A percentile compares a stretch with the other conserved stretches of the same genome.
Evolutionary conservation across 2,329 filamentous ascomycete genomes (phyloP).

Genomic region (Cryphonectria nitschkei): DNA sequence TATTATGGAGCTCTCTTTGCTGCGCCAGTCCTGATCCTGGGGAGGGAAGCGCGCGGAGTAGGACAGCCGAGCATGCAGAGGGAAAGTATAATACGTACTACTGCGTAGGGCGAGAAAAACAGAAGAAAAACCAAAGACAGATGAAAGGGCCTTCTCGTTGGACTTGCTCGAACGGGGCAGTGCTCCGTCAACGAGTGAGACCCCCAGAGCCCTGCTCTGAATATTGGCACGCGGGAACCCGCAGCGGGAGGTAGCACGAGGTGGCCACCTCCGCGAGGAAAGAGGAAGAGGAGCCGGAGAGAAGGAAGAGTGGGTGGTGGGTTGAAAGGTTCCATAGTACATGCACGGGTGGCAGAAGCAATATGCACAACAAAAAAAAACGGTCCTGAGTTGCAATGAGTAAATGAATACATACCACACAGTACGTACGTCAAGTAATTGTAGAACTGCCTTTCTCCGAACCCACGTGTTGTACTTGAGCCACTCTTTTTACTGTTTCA

Average conservation of each 20-base stretch:
- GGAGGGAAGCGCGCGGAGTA: neutral
- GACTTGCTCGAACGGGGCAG: slow-evolving; percentile 9
- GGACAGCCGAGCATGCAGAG: neutral
- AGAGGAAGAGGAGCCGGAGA: neutral
- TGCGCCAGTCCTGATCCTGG: neutral
- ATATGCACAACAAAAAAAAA: neutral
- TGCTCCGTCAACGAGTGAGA: neutral
- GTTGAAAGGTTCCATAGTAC: neutral
- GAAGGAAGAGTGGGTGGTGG: neutral
- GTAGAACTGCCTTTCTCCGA: neutral
- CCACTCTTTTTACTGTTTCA: neutral
- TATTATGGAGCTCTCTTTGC: neutral
- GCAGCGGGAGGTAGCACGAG: neutral
- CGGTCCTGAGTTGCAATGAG: neutral
- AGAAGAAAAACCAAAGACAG: neutral
- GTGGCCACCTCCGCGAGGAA: too few relatives aligned
- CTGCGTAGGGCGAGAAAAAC: neutral
- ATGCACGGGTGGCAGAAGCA: neutral
- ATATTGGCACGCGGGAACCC: neutral
- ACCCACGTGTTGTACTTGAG: neutral
- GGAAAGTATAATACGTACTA: neutral
- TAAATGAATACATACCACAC: neutral
- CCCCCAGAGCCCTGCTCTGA: neutral
- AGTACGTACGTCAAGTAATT: neutral
- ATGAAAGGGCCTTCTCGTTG: neutral